These are phyloP conservation scores for Chamaenerion angustifolium DNA, from an alignment of 345 rosid species.

Conservation along the genomic window DNA sequence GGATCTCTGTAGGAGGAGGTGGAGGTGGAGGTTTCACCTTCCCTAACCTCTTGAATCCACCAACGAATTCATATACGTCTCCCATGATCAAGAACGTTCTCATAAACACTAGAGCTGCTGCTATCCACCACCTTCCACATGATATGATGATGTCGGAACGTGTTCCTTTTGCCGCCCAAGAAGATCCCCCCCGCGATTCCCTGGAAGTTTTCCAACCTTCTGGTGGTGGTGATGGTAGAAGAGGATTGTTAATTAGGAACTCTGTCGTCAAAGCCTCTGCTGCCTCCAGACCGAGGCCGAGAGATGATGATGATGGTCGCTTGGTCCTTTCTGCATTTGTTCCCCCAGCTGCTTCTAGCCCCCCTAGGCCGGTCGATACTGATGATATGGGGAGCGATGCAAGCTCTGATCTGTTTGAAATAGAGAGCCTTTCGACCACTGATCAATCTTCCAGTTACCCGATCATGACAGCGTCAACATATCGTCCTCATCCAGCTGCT, in stretches of 20 bases:
- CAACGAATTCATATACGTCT: conserved; percentile 9
- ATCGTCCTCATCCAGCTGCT: too few relatives aligned
- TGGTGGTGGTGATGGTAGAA: conserved; percentile 2
- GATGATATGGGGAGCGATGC: conserved; percentile 77
- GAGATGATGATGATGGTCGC: too few relatives aligned
- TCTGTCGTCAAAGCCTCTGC: too few relatives aligned
- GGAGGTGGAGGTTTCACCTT: conserved; percentile 30
- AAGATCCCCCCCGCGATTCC: conserved; percentile 43
- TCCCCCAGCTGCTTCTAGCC: background rate
- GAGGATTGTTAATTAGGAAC: too few relatives aligned
- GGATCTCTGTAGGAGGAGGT: conserved; percentile 16
- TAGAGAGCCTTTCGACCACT: conserved; percentile 74
- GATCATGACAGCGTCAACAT: too few relatives aligned
- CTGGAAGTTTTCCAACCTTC: conserved; percentile 37
- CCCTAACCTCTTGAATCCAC: conserved; percentile 21
- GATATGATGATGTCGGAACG: too few relatives aligned
- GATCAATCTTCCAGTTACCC: too few relatives aligned
- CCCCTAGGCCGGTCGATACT: conserved; percentile 9
- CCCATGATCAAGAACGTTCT: conserved; percentile 9
- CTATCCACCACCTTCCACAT: background rate
- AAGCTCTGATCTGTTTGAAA: conserved; percentile 90
- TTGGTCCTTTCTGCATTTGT: too few relatives aligned
- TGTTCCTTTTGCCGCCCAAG: background rate
- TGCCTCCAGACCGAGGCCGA: too few relatives aligned
- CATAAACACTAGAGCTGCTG: conserved; percentile 6